These are phyloP conservation scores for Boechera divaricarpa DNA, from an alignment of 345 rosid genomes.

Conservation along the genomic window DNA sequence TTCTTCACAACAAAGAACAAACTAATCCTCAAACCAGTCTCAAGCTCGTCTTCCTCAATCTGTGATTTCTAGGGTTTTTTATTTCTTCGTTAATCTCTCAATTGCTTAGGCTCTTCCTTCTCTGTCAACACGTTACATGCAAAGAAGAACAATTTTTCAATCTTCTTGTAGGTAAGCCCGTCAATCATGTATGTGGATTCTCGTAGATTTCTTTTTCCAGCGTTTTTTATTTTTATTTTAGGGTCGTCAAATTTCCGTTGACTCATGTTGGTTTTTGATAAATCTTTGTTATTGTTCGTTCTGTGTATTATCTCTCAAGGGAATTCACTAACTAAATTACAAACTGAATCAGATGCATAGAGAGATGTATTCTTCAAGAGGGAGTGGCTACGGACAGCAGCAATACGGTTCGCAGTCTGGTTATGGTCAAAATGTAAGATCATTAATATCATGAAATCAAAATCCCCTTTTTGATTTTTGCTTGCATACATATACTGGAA, in stretches of 20 bases:
- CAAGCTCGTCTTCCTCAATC: constrained; percentile 30
- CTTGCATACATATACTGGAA: neutral
- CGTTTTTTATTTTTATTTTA: neutral
- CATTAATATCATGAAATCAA: neutral
- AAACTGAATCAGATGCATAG: constrained; percentile 35
- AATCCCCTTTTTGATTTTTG: neutral
- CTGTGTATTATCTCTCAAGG: neutral
- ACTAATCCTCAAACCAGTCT: constrained; percentile 10
- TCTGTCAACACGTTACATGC: neutral
- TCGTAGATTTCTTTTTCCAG: too few species aligned
- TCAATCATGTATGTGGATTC: neutral
- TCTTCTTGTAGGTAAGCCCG: constrained; percentile 21
- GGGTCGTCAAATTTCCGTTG: neutral
- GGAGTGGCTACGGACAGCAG: constrained; percentile 78
- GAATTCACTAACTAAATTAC: neutral
- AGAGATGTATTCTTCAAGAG: constrained; percentile 84
- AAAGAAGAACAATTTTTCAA: neutral
- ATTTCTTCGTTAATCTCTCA: neutral
- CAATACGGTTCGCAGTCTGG: constrained; percentile 75
- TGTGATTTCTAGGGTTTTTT: constrained; percentile 32
- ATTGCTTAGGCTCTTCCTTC: neutral
- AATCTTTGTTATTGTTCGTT: neutral
- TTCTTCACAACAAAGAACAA: neutral
- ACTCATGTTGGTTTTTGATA: neutral
- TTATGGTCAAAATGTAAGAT: constrained; percentile 81